These are phyloP conservation scores for Gloeopeniophorella convolvens DNA, from an alignment of 768 basidiomycete species.

Conservation along the genomic window DNA sequence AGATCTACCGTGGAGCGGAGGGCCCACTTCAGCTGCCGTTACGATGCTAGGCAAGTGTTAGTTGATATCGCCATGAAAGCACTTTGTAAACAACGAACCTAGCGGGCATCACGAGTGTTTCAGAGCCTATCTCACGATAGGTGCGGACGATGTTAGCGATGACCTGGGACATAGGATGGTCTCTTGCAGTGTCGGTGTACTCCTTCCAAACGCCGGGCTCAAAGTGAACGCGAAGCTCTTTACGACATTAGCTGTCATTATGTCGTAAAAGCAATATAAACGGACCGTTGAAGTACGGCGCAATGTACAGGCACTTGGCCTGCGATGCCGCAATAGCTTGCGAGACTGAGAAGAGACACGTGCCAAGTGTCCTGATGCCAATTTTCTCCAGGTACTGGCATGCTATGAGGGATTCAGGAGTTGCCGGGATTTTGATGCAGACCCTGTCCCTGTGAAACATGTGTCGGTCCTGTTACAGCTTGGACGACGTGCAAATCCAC, in stretches of 20 bases:
- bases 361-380: conserved; percentile 49
- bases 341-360: conserved; percentile 46
- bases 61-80: not conserved
- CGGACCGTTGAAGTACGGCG: conserved; percentile 52
- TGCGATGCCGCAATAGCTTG: conserved; percentile 51
- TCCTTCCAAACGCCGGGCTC: conserved; percentile 34
- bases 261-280: not conserved
- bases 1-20: no score
- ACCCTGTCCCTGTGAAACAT: conserved; percentile 35
- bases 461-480: not conserved
- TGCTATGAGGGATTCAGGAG: conserved; percentile 45
- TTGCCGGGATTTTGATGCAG: conserved; percentile 56
- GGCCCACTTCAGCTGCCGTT: conserved; percentile 34
- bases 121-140: conserved; percentile 32
- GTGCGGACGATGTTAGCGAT: conserved; percentile 35
- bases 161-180: conserved; percentile 38
- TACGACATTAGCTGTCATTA: not conserved
- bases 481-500: conserved; percentile 21
- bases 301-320: conserved; percentile 45
- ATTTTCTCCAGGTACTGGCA: conserved; percentile 38
- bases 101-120: conserved; percentile 44
- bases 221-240: conserved; percentile 45
- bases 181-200: conserved; percentile 32
- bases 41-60: conserved; percentile 30
- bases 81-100: conserved; percentile 28